Evolutionary conservation across 495 filamentous ascomycete species (phyloP), one percentile per base, ranked within the genome.

Genomic region (Thozetella sp.): DNA sequence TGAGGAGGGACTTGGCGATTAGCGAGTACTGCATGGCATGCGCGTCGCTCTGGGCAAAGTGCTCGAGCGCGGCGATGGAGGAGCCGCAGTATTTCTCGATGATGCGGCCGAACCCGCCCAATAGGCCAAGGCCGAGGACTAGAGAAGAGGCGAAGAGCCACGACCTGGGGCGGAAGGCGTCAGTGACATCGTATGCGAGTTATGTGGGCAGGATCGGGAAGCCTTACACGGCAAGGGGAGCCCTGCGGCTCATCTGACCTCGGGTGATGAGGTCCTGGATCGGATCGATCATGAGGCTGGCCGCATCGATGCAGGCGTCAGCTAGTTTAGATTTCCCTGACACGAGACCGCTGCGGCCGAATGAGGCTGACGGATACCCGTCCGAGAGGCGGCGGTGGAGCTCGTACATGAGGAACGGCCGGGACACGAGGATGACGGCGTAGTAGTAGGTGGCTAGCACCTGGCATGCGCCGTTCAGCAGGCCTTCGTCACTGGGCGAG

Each of bases 341-440:
- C n/a, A 58, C 48, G 23, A 58, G 2, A 3, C 46, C 59, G 23
- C 27, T 17, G 12, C 45, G 37, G 34, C 40, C 34, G 37, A 25
- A 15, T 1, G 24, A 26, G 2, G 55, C 52, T 19, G 65, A 51
- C 9, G 59, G 25, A 12, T 25, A 25, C 20, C 59, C 63, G 0
- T 77, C 75, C 0, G 66, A 66, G 13, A 80, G 57, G 13, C 77
- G 67, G 27, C 70, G 72, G 54, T 65, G 74, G 19, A 80, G 57
- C 55, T 80, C 77, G 10, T 76, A 76, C 77, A 80, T 80, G 52
- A 80, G 66, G 24, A 80, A 80, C 0, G 77, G 77, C 45, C 77
- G 61, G 2, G 77, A 72, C 0, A 80, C 75, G 17, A 80, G 66
- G 56, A 80, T 79, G 25, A 80, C 77, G 17, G 76, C 75, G 52